Conservation (phyloP, 371 early-diverging fungal genomes). For the Capillidium heterosporum region DNA sequence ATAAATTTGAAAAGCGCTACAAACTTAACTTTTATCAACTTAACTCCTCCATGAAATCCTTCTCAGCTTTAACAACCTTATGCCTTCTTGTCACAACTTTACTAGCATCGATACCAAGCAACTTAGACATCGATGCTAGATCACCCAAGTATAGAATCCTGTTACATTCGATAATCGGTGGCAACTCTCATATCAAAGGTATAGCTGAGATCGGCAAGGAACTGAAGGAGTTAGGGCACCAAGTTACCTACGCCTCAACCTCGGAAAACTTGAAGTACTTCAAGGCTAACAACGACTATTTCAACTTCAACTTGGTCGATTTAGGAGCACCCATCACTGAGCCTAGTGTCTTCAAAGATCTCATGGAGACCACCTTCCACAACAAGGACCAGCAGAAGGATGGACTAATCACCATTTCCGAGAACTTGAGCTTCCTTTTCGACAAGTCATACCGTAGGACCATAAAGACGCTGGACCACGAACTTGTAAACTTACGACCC, state of each 20-base stretch:
- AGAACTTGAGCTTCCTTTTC: background rate
- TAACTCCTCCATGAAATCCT: too few species aligned
- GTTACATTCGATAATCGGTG: slow-evolving; percentile 9
- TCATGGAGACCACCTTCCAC: background rate
- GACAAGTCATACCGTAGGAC: background rate
- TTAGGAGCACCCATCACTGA: too few species aligned
- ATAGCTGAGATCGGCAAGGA: slow-evolving; percentile 10
- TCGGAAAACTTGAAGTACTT: background rate
- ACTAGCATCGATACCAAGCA: too few species aligned
- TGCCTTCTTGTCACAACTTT: too few species aligned
- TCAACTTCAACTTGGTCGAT: too few species aligned
- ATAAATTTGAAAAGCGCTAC: too few species aligned
- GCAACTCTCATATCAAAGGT: slow-evolving; percentile 11
- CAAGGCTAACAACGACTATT: too few species aligned
- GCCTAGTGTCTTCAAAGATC: background rate
- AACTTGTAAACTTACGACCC: slow-evolving; percentile 1
- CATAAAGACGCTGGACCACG: background rate
- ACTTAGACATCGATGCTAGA: too few species aligned
- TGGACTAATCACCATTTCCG: background rate
- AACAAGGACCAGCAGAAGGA: background rate
- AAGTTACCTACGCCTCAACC: slow-evolving; percentile 9
- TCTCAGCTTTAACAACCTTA: too few species aligned
- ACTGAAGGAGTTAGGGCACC: slow-evolving; percentile 9
- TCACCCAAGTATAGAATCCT: slow-evolving; percentile 4
- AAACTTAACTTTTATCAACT: too few species aligned